A percentile compares a stretch with the other conserved stretches of the same genome.
These are phyloP conservation scores for Phialophora verrucosa DNA, from an alignment of 2,329 filamentous ascomycete species.

Conservation along the genomic window DNA sequence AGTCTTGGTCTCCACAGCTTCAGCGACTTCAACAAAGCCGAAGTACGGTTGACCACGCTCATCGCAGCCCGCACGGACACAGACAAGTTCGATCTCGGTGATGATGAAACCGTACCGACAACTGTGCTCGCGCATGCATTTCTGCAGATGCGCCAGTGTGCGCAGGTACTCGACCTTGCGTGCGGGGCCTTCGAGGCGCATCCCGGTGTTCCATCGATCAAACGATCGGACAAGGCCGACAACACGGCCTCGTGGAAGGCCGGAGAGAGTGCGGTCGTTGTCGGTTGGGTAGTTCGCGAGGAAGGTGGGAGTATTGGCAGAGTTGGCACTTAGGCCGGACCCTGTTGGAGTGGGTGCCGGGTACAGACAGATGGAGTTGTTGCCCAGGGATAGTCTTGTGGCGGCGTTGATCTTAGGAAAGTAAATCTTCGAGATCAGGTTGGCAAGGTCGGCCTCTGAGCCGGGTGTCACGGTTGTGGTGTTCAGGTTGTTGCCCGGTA, in stretches of 20 bases:
- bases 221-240: constrained; percentile 90
- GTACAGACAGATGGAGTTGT: constrained; percentile 61
- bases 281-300: constrained; percentile 61
- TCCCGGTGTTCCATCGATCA: constrained; percentile 92
- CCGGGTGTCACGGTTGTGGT: constrained; percentile 70
- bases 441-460: constrained; percentile 76
- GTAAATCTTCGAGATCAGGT: constrained; percentile 77
- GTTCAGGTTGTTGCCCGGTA: constrained; percentile 57
- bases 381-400: constrained; percentile 74
- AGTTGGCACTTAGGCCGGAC: constrained; percentile 45
- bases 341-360: constrained; percentile 45
- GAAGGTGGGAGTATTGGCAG: constrained; percentile 57
- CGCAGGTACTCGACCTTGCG: constrained; percentile 88
- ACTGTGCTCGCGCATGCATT: constrained; percentile 89
- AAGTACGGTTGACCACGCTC: constrained; percentile 75
- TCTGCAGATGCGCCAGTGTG: constrained; percentile 82
- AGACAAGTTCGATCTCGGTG: constrained; percentile 91
- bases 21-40: constrained; percentile 79
- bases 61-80: constrained; percentile 77
- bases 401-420: constrained; percentile 86
- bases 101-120: constrained; percentile 96
- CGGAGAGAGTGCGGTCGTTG: constrained; percentile 54
- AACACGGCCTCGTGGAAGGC: constrained; percentile 65
- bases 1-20: constrained; percentile 61
- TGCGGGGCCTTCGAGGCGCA: constrained; percentile 83